Base-by-base conservation (phyloP, 345 rosid species). In the Nephelium lappaceum region DNA sequence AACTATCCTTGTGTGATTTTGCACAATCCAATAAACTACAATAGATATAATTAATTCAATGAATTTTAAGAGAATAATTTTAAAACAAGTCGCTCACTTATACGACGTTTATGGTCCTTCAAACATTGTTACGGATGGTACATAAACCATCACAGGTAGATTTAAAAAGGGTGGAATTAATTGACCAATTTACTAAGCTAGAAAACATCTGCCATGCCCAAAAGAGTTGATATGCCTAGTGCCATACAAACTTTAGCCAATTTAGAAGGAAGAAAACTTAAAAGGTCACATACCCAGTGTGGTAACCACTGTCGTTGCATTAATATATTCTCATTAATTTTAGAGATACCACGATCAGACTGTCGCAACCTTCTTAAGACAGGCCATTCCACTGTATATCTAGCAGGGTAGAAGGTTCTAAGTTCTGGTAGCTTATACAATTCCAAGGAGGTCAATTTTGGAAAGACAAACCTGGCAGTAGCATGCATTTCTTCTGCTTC, bases 361-460 rank as follows among this genome's bases (percentile, higher is more conserved):
- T 65, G 5, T 1, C 42, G 31, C 31, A 81, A 49, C 16, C 1
- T 45, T 39, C 49, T 77, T 18, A 83, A 60, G n/a, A 21, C 19
- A 19, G 84, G 80, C 65, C 79, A 83, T 21, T 78, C 78, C 12
- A 27, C 16, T 2, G 43, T 62, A 43, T 78, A 76, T 12, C 0
- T 8, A 6, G 70, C 75, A 3, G 81, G 66, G 41, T 53, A 81
- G 65, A 85, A 80, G 14, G 23, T 58, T 24, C 36, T 38, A 14
- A 76, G 75, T 16, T 67, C 15, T 6, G 80, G 74, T 16, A 83
- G 16, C 7, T 5, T 11, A 8, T 0, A 0, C 6, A 77, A 69
- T 0, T 0, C 2, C 3, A 77, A 27, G 18, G 4, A 25, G 10
- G 21, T 55, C 14, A 71, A 38, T 24, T 71, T 36, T 45, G 86